Evolutionary conservation across 2,329 filamentous ascomycete genomes (phyloP), one percentile per base, ranked within the genome.

Genomic region (Mariannaea elegans): DNA sequence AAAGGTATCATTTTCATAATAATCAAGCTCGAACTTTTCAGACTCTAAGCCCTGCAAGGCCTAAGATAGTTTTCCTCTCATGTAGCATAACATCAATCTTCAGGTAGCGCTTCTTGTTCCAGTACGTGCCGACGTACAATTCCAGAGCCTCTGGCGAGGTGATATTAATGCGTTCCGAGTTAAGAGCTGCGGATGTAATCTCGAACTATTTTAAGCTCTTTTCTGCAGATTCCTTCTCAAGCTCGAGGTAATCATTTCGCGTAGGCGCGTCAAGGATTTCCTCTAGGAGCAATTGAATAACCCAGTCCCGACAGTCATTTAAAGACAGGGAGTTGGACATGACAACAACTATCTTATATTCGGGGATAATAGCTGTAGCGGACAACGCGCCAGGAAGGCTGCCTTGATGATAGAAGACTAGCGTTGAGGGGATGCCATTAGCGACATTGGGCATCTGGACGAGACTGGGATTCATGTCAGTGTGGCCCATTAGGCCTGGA

Each of bases 301-400:
- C 44, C 57, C 57, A 62, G 34, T 59, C 58, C 3, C 49, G 39
- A 12, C 34, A 46, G 44, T 63, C 62, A 24, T 44, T 58, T 16
- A 60, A 36, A 16, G 55, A 32, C 7, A 63, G 48, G n/a, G 56
- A 54, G 49, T 65, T 63, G 24, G 48, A 39, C 36, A 61, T 32
- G 21, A 63, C 47, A 9, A 62, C 45, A 12, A 51, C 58, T 1
- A 29, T 51, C 12, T 47, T 32, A 29, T 32, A 50, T 14, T 57
- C 59, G 8, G 62, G 62, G 13, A 63, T 24, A 8, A 65, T 49
- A 3, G 44, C 24, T 13, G 58, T 48, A 18, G 53, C 32, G 6
- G 56, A 45, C 5, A 48, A 14, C 6, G 41, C 45, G 7, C 62
- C 59, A 7, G 49, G 29, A 7, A 64, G 39, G 31, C 34, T 59